phyloP scores from a whole-genome alignment of 352 stramenopile genomes.

The Phytophthora meadii region DNA sequence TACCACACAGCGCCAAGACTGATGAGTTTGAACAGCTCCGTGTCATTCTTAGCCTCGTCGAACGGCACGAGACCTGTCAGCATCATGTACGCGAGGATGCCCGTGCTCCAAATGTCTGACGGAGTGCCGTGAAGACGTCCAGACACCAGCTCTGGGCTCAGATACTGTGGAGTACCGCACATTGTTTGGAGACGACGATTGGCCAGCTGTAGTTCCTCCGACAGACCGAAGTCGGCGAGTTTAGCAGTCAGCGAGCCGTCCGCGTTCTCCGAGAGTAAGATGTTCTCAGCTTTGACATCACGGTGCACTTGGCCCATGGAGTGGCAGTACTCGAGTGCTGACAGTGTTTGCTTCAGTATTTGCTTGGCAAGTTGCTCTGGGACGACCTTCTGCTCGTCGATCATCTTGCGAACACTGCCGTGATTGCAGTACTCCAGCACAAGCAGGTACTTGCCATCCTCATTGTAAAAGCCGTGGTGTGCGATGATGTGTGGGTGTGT shows the following conservation, averaged over 20 bases:
- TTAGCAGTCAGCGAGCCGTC: conserved; percentile 90
- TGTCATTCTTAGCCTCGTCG: conserved; percentile 54
- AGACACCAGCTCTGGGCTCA: conserved; percentile 96
- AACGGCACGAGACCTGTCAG: conserved; percentile 69
- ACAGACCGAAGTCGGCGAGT: conserved; percentile 91
- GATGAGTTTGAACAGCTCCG: conserved; percentile 84
- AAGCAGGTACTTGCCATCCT: conserved; percentile 80
- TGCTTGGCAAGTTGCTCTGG: conserved; percentile 69
- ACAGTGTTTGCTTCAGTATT: conserved; percentile 81
- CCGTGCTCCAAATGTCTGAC: conserved; percentile 95
- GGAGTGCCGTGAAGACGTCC: conserved; percentile 91
- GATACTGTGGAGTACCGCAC: conserved; percentile 96
- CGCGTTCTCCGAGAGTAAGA: conserved; percentile 78
- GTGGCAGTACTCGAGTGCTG: conserved; percentile 89
- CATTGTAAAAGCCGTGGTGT: conserved; percentile 84
- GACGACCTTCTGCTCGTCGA: conserved; percentile 69
- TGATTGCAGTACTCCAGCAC: conserved; percentile 88
- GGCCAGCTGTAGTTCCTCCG: conserved; percentile 90
- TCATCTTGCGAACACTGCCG: conserved; percentile 82
- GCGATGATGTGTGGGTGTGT: conserved; percentile 86
- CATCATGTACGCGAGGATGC: conserved; percentile 96
- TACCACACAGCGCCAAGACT: conserved; percentile 93
- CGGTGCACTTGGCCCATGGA: conserved; percentile 91
- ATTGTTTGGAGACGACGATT: conserved; percentile 90
- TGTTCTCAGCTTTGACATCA: conserved; percentile 87